Conservation (phyloP, 306 rosid genomes). For the Quercus berberidifolia region DNA sequence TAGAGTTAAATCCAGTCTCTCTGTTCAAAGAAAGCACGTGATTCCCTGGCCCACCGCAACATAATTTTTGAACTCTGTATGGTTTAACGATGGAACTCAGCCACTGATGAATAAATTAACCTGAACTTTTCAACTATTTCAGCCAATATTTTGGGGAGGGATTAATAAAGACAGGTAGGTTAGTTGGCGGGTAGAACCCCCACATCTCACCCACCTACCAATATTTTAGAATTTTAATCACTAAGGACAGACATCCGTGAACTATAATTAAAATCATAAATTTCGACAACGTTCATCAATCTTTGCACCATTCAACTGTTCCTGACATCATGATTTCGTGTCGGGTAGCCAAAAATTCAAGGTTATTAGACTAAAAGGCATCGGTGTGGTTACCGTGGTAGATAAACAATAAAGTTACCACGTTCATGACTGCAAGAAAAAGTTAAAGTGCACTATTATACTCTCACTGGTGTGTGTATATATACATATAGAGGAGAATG, state of each 20-base stretch:
- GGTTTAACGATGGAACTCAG: not conserved
- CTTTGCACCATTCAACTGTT: not conserved
- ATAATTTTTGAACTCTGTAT: not conserved
- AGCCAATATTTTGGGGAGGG: not conserved
- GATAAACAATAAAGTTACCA: no score
- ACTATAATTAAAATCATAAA: constrained; percentile 1
- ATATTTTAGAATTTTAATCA: not conserved
- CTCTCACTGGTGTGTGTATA: no score
- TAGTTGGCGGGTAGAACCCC: constrained; percentile 30
- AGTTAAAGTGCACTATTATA: no score
- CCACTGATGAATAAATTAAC: not conserved
- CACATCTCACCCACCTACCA: constrained; percentile 1
- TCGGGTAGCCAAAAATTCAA: no score
- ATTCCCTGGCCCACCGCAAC: not conserved
- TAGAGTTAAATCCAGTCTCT: not conserved
- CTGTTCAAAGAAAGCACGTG: constrained; percentile 8
- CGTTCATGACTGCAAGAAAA: no score
- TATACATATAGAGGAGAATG: no score
- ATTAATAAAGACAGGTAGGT: not conserved
- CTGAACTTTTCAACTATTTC: constrained; percentile 10
- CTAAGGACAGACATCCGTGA: constrained; percentile 44
- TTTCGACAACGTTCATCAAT: constrained; percentile 3
- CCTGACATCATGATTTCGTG: not conserved
- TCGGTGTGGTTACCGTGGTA: no score
- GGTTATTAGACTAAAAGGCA: no score